Conservation (phyloP, 1,139 yeast genomes). For the Sugiyamaella paludigena region DNA sequence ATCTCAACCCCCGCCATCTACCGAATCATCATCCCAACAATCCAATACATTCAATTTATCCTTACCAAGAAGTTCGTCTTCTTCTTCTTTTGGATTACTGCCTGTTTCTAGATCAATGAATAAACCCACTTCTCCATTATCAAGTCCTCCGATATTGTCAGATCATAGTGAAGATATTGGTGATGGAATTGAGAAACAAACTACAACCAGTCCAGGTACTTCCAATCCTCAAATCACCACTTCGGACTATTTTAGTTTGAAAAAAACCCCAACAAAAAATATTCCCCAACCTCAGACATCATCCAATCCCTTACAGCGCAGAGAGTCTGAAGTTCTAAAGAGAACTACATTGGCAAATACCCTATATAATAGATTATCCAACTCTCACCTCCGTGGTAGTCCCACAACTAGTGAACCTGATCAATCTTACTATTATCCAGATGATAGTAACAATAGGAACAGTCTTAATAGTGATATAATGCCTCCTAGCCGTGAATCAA, state of each 20-base stretch:
- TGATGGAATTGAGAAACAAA: slow-evolving; percentile 7
- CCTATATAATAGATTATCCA: slow-evolving; percentile 5
- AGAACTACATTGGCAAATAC: slow-evolving; percentile 10
- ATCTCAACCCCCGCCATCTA: background rate
- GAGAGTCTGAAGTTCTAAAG: slow-evolving; percentile 5
- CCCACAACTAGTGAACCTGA: background rate
- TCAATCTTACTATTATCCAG: background rate
- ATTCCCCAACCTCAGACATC: background rate
- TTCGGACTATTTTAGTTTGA: background rate
- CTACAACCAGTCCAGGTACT: slow-evolving; percentile 1
- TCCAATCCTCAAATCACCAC: background rate
- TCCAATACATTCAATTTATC: background rate
- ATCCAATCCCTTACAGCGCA: background rate
- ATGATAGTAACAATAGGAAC: background rate
- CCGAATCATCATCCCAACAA: background rate
- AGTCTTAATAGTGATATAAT: background rate
- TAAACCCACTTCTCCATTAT: slow-evolving; percentile 15
- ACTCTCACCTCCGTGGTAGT: background rate
- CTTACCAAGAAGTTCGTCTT: background rate
- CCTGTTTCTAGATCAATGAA: slow-evolving; percentile 4
- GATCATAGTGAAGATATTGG: slow-evolving; percentile 9
- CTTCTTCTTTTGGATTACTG: background rate
- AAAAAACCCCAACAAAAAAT: background rate
- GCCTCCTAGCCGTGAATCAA: slow-evolving; percentile 1
- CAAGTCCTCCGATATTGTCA: slow-evolving; percentile 20